Conservation (phyloP, 169 alveolate genomes). For the Eimeria zaria region DNA sequence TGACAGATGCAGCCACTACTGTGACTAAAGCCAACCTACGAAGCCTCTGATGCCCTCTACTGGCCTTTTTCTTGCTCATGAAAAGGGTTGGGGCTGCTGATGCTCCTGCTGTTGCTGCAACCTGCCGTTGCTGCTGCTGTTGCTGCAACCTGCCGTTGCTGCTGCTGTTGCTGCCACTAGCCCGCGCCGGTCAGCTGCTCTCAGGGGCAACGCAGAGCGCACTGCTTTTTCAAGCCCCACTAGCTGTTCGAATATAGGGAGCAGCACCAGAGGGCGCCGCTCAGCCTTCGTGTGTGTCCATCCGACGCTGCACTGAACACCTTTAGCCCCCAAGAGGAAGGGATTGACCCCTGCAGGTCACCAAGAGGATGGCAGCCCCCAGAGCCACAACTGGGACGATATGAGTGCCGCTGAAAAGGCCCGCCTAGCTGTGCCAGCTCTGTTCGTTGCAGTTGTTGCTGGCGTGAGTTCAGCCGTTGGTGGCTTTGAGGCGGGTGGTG, state of each 20-base stretch:
- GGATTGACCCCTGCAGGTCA: not conserved
- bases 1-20: not conserved
- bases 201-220: not conserved
- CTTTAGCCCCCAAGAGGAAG: not conserved
- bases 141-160: not conserved
- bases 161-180: not conserved
- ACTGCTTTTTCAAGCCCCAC: not conserved
- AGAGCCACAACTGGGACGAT: not conserved
- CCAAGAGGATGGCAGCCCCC: not conserved
- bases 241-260: not conserved
- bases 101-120: no score
- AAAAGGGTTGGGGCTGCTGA: not conserved
- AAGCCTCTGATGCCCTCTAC: not conserved
- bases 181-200: not conserved
- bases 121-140: no score
- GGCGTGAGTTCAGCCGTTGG: conserved; percentile 6
- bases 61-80: not conserved
- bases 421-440: not conserved
- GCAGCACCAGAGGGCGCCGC: conserved; percentile 77
- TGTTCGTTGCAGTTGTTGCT: not conserved
- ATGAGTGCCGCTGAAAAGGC: not conserved
- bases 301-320: not conserved
- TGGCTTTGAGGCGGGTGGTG: conserved; percentile 53
- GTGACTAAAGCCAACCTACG: not conserved
- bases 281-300: conserved; percentile 5